phyloP scores from a whole-genome alignment of 495 filamentous ascomycete genomes.

The Penicillium waksmanii region DNA sequence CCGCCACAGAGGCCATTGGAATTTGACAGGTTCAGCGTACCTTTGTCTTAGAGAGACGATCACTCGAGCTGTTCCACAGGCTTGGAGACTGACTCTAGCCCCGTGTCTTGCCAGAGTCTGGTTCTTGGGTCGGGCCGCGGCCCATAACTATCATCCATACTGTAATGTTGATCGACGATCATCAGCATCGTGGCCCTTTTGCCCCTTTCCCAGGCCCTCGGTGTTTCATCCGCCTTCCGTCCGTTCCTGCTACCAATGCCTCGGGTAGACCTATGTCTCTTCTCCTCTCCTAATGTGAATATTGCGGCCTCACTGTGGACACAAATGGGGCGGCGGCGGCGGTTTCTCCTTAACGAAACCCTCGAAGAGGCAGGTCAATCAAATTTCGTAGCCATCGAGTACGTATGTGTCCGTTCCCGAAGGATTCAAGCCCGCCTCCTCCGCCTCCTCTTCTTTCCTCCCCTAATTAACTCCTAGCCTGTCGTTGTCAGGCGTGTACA shows the following conservation, averaged over 20 bases:
- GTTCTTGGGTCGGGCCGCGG: constrained; percentile 20
- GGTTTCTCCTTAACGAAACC: not conserved
- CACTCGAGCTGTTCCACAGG: constrained; percentile 1
- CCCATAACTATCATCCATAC: not conserved
- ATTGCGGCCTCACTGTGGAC: no score
- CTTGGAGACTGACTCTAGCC: not conserved
- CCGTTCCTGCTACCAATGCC: constrained; percentile 15
- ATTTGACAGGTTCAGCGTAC: constrained; percentile 25
- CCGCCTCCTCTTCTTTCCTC: not conserved
- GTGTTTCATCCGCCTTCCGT: constrained; percentile 17
- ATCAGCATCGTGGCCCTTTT: constrained; percentile 16
- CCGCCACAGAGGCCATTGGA: not conserved
- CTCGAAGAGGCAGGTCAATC: not conserved
- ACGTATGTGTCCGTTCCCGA: not conserved
- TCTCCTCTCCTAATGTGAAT: not conserved
- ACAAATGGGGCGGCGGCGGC: not conserved
- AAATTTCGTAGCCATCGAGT: not conserved
- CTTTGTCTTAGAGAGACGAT: constrained; percentile 10
- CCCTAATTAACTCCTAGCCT: not conserved
- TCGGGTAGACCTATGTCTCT: constrained; percentile 11
- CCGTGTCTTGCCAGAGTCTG: constrained; percentile 1
- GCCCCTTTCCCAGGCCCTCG: constrained; percentile 22
- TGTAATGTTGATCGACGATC: constrained; percentile 11
- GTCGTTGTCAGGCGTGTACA: not conserved
- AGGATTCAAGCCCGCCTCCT: not conserved